These are phyloP conservation scores for Neltuma alba DNA, from an alignment of 306 rosid genomes.

Conservation along the genomic window DNA sequence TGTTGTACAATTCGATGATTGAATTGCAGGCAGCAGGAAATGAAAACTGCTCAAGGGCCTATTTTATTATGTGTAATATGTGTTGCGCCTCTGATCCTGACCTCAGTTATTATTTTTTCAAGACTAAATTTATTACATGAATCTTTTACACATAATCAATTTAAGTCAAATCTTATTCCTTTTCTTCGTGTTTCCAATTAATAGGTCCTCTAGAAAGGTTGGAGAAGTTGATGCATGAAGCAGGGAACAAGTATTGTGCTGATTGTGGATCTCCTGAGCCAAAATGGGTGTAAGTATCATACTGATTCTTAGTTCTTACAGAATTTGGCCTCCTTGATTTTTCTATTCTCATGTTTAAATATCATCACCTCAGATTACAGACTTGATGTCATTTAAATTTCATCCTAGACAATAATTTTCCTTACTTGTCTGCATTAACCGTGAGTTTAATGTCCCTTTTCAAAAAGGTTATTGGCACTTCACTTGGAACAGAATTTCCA, in stretches of 20 bases:
- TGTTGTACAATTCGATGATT: neutral
- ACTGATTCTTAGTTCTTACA: neutral
- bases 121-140: neutral
- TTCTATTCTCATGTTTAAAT: conserved; percentile 6
- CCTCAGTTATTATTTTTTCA: neutral
- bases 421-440: neutral
- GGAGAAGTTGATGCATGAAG: conserved; percentile 53
- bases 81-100: neutral
- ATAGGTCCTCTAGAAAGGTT: conserved; percentile 72
- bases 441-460: neutral
- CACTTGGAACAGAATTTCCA: neutral
- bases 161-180: neutral
- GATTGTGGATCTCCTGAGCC: conserved; percentile 95
- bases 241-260: conserved; percentile 70
- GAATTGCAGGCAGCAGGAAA: neutral
- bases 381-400: conserved; percentile 5
- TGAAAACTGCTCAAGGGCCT: too few relatives aligned
- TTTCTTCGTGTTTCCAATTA: conserved; percentile 32
- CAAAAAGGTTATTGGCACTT: conserved; percentile 15
- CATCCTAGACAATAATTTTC: neutral
- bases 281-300: conserved; percentile 88
- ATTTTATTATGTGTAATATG: too few relatives aligned
- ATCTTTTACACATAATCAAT: neutral
- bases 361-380: neutral
- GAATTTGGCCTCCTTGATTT: conserved; percentile 8